A percentile compares a stretch with the other conserved stretches of the same genome.
phyloP scores from a whole-genome alignment of 1,284 basidiomycete species.

The Xerocomus amazonicus region DNA sequence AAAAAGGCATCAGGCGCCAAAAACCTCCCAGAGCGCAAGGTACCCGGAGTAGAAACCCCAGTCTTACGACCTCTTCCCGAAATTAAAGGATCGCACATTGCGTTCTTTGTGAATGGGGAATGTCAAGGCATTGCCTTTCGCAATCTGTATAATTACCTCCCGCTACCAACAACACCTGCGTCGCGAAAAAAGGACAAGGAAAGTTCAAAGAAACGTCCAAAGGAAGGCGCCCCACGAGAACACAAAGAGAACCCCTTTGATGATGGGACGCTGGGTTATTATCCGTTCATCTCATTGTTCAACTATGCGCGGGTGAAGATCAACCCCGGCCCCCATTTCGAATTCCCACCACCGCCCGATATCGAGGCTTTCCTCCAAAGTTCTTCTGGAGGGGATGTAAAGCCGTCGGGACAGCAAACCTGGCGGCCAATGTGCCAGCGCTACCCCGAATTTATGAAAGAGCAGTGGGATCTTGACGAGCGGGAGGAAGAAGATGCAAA shows the following conservation, averaged over 20 bases:
- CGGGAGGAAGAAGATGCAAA: slow-evolving; percentile 62
- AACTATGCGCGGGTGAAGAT: slow-evolving; percentile 83
- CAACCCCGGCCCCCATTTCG: slow-evolving; percentile 87
- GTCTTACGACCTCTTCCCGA: slow-evolving; percentile 66
- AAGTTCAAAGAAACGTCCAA: slow-evolving; percentile 46
- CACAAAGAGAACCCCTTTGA: slow-evolving; percentile 85
- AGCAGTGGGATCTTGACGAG: slow-evolving; percentile 70
- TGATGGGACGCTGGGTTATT: slow-evolving; percentile 95
- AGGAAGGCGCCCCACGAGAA: slow-evolving; percentile 64
- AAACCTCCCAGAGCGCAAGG: slow-evolving; percentile 51
- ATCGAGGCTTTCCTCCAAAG: slow-evolving; percentile 59
- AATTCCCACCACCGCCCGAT: slow-evolving; percentile 71
- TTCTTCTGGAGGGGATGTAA: slow-evolving; percentile 32
- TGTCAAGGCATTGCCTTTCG: slow-evolving; percentile 83
- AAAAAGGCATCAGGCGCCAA: slow-evolving; percentile 69
- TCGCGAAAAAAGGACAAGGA: slow-evolving; percentile 54
- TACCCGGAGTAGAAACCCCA: slow-evolving; percentile 25
- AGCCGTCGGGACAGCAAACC: slow-evolving; percentile 38
- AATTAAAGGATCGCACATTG: slow-evolving; percentile 72
- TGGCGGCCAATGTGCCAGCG: slow-evolving; percentile 80
- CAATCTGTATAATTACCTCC: slow-evolving; percentile 89
- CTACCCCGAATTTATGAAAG: slow-evolving; percentile 73
- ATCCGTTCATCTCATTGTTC: slow-evolving; percentile 91
- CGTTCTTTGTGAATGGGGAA: slow-evolving; percentile 92
- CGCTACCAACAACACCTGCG: slow-evolving; percentile 63